Evolutionary conservation across 176 grass and related monocot genomes (phyloP).

Genomic region (Oryza officinalis): DNA sequence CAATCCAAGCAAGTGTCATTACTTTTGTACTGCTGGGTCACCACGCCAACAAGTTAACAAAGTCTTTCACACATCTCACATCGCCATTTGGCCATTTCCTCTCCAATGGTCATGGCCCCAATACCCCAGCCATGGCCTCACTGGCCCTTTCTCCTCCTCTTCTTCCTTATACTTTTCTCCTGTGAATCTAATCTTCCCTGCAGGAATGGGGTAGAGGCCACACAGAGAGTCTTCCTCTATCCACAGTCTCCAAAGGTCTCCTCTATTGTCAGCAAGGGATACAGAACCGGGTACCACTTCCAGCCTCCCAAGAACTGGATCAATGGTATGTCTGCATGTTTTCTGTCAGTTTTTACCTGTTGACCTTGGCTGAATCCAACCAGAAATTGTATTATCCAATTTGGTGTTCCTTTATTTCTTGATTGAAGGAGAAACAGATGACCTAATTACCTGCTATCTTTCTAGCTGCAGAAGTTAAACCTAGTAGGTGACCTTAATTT

Average conservation of each 20-base stretch:
- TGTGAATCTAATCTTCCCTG: slow-evolving; percentile 24
- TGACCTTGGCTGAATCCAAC: background rate
- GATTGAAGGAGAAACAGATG: background rate
- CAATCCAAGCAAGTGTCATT: slow-evolving; percentile 27
- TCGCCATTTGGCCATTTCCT: slow-evolving; percentile 3
- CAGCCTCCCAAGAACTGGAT: slow-evolving; percentile 77
- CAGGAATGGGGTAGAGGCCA: slow-evolving; percentile 46
- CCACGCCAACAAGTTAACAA: slow-evolving; percentile 15
- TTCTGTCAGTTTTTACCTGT: background rate
- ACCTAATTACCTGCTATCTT: background rate
- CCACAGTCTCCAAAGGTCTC: slow-evolving; percentile 56
- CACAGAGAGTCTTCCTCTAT: slow-evolving; percentile 57
- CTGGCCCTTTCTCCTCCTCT: slow-evolving; percentile 32
- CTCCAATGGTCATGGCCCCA: slow-evolving; percentile 30
- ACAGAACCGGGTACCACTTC: slow-evolving; percentile 79
- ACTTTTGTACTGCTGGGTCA: background rate
- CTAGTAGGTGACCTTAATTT: background rate
- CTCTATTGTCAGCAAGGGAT: slow-evolving; percentile 58
- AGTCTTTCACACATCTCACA: slow-evolving; percentile 33
- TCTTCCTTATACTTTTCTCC: slow-evolving; percentile 36
- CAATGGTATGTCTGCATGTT: slow-evolving; percentile 54
- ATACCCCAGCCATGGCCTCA: slow-evolving; percentile 26
- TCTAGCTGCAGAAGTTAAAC: background rate
- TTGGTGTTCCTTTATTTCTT: slow-evolving; percentile 17
- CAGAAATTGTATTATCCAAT: background rate